Percentiles rank a stretch among this genome's conserved stretches.
phyloP scores from a whole-genome alignment of 495 filamentous ascomycete genomes.

The Diplogelasinospora grovesii region DNA sequence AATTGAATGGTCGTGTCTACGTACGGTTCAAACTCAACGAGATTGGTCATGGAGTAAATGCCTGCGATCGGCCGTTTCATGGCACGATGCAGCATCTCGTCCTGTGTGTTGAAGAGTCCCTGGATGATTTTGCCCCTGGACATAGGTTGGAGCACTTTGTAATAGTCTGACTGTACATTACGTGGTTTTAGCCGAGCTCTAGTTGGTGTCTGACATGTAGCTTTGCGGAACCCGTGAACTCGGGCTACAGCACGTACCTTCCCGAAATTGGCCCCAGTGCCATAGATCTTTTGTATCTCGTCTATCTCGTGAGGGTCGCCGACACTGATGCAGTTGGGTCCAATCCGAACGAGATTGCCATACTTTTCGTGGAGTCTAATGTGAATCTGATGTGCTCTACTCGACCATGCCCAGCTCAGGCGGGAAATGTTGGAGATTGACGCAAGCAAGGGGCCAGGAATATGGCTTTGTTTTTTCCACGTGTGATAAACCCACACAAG shows the following conservation, averaged over 20 bases:
- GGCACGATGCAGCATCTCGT: constrained; percentile 14
- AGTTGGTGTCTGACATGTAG: background rate
- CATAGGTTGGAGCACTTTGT: constrained; percentile 11
- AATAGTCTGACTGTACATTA: constrained; percentile 9
- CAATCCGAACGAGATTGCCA: constrained; percentile 45
- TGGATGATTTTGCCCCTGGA: constrained; percentile 10
- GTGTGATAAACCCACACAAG: background rate
- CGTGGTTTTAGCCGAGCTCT: background rate
- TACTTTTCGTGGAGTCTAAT: constrained; percentile 35
- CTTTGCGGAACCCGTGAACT: no score
- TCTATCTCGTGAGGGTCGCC: constrained; percentile 27
- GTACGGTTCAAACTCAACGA: constrained; percentile 11
- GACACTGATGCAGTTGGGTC: constrained; percentile 42
- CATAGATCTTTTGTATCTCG: constrained; percentile 30
- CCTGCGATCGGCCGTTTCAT: constrained; percentile 9
- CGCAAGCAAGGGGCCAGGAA: constrained; percentile 10
- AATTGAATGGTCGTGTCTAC: constrained; percentile 9
- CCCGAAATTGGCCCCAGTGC: constrained; percentile 10
- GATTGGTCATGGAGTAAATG: constrained; percentile 13
- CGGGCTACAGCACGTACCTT: constrained; percentile 12
- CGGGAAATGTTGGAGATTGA: constrained; percentile 7
- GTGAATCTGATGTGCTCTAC: constrained; percentile 1
- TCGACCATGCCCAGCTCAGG: constrained; percentile 8
- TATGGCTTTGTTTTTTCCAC: constrained; percentile 2
- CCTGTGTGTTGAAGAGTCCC: constrained; percentile 19